Evolutionary conservation across 148 eudicot species (phyloP).

Genomic region (Dysphania ambrosioides): DNA sequence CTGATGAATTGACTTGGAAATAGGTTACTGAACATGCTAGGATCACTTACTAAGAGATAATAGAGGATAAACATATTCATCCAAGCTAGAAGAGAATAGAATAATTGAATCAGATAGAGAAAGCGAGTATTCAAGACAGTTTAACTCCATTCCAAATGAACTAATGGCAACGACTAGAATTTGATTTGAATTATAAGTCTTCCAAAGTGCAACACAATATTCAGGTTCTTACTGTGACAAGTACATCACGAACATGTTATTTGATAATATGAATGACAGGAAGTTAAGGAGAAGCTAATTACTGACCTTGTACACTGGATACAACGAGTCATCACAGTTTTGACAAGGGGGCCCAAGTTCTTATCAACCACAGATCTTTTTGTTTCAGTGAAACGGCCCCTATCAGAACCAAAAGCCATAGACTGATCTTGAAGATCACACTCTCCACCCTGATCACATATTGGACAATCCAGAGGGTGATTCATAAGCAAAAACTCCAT

Average conservation of each 20-base stretch:
- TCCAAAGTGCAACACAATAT: not conserved
- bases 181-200: no score
- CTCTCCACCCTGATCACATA: constrained; percentile 99
- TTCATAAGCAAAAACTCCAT: constrained; percentile 98
- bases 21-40: not conserved
- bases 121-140: no score
- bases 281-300: constrained; percentile 1
- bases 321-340: constrained; percentile 99
- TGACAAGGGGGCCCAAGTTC: constrained; percentile 94
- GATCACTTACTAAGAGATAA: no score
- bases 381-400: constrained; percentile 93
- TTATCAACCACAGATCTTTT: constrained; percentile 98
- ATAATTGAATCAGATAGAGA: no score
- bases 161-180: no score
- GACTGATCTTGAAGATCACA: constrained; percentile 99
- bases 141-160: no score
- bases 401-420: constrained; percentile 98
- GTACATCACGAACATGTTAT: not conserved
- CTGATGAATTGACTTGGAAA: not conserved
- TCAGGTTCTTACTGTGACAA: not conserved
- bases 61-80: not conserved
- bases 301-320: constrained; percentile 92
- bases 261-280: not conserved
- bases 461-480: constrained; percentile 98
- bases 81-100: no score